Percentiles rank a stretch among this genome's conserved stretches.
Conservation (phyloP, 2,329 filamentous ascomycete species). For the Fusarium sororula region DNA sequence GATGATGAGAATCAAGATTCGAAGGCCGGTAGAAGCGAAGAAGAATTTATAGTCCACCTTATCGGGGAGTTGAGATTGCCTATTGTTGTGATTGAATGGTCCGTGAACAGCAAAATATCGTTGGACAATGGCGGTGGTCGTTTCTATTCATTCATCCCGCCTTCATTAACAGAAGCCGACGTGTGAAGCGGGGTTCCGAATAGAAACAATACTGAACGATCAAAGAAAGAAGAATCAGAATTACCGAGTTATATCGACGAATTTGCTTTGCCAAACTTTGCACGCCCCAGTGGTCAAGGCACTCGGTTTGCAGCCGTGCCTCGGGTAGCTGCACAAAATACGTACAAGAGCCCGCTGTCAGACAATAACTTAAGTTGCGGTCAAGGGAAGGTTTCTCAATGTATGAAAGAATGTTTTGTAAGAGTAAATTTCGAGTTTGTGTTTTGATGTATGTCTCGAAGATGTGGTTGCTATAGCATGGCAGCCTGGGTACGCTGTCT, state of each 20-base stretch:
- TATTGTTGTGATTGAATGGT: constrained; percentile 12
- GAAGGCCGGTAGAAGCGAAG: neutral
- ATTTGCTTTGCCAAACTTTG: constrained; percentile 7
- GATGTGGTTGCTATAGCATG: neutral
- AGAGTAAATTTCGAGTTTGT: neutral
- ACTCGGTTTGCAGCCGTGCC: constrained; percentile 14
- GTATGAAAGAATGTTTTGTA: neutral
- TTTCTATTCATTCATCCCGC: constrained; percentile 16
- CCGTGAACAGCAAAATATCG: neutral
- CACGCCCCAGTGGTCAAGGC: neutral
- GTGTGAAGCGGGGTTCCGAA: constrained; percentile 1
- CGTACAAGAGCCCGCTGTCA: neutral
- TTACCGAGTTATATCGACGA: neutral
- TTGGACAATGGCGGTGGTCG: constrained; percentile 12
- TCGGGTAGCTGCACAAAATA: constrained; percentile 17
- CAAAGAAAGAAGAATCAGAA: neutral
- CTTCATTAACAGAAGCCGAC: neutral
- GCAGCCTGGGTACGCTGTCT: neutral
- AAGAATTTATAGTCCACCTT: constrained; percentile 20
- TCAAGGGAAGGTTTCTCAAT: no score
- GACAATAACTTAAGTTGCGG: neutral
- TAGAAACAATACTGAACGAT: neutral
- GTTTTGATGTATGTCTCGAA: neutral
- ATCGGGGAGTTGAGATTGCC: constrained; percentile 6
- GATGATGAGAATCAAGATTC: constrained; percentile 22